Base-by-base conservation (phyloP, 75 land plant genomes). In the Ceratopteris richardii region DNA sequence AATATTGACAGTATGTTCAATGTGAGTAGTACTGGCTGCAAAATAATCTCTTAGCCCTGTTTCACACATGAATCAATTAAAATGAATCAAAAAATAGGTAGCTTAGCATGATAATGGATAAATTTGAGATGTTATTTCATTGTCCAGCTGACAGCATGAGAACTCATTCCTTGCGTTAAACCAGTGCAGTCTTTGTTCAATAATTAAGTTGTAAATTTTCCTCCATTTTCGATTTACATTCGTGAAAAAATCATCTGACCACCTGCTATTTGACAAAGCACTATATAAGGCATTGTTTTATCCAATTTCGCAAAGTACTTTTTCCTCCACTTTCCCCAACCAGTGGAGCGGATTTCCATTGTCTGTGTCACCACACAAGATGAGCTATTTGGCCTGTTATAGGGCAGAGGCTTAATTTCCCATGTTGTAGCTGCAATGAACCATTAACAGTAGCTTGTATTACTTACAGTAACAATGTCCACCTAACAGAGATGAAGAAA, bases 241-340 rank as follows among this genome's bases (percentile, higher is more conserved):
- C n/a, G n/a, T n/a, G n/a, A n/a, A n/a, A n/a, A n/a, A n/a, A n/a
- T n/a, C n/a, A n/a, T n/a, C n/a, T n/a, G n/a, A n/a, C 16, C 9
- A 93, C 98, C 98, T 82, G 94, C 84, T 55, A 84, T 82, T 56
- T 92, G 98, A 56, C 79, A 80, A n/a, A 93, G 62, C 44, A 88
- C 58, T 25, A 82, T 71, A 77, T 60, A 88, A 43, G 78, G 73
- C 42, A 88, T 56, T 28, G 80, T 77, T 57, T 75, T 85, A 50
- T 88, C 83, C 58, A 88, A 82, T 46, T 78, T 78, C 31, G 81
- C 63, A 62, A 42, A 61, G 40, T 67, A 56, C 44, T 69, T 67
- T 56, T 55, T 77, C 69, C 69, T 85, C 90, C 94, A 82, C 31
- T 63, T 64, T 30, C 62, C 79, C 98, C 98, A 85, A 41, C 89